Base-by-base conservation (phyloP, 768 basidiomycete species). In the Lentinula lateritia region DNA sequence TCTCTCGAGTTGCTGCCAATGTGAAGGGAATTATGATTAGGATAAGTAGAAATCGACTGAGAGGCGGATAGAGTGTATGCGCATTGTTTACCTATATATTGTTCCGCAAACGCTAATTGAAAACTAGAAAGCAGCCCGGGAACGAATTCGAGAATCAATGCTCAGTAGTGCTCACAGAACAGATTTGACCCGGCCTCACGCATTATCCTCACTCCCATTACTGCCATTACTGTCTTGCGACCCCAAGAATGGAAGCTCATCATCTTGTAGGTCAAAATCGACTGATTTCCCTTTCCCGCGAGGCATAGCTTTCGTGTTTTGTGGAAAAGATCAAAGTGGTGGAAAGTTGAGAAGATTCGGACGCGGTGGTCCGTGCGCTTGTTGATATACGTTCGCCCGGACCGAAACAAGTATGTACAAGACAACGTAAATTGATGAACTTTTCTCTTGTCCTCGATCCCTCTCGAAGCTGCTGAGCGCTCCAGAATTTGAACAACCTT, bases 191-290 rank as follows among this genome's bases (percentile, higher is more conserved):
- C 15, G 28, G 36, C 52, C 52, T 28, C 15, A 50, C 15, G 35
- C 32, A 23, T 34, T 36, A 39, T 36, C 32, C 38, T 52, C 59
- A 34, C 48, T 32, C 13, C 43, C 59, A 36, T 60, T 50, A 39
- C 59, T 60, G 6, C 50, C 46, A 28, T 36, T 52, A 34, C 59
- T 60, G 36, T n/a, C 35, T 60, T 60, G 59, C 6, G 59, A 60
- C 13, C 16, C 46, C 34, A 50, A 35, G 23, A 36, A 20, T 23
- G 34, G 3, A 10, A 48, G 32, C 16, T 34, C 56, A 16, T 43
- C 56, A 15, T 58, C 45, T 43, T 28, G 16, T 5, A 46, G 15
- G 34, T 58, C 34, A 7, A 43, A 43, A 5, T 58, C n/a, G 20
- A 34, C 56, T 32, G 56, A 32, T 34, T 58, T 58, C 34, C 23